phyloP scores from a whole-genome alignment of 2,329 filamentous ascomycete genomes.

The Diaporthe ampelina region DNA sequence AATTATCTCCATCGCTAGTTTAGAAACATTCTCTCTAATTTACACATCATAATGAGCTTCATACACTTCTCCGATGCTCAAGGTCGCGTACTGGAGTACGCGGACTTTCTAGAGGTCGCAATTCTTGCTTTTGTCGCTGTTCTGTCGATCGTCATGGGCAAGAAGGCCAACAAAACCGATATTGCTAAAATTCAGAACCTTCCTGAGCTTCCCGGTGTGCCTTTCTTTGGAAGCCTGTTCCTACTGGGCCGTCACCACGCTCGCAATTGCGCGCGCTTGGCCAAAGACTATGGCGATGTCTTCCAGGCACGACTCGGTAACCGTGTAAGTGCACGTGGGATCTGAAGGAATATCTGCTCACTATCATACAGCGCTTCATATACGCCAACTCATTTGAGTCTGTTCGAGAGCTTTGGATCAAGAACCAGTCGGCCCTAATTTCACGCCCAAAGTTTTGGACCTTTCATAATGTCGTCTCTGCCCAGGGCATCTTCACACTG shows the following conservation, averaged over 20 bases:
- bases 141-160: not conserved
- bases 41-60: not conserved
- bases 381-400: constrained; percentile 9
- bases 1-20: not conserved
- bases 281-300: constrained; percentile 3
- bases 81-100: not conserved
- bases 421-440: constrained; percentile 10
- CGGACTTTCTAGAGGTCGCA: not conserved
- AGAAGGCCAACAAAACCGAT: not conserved
- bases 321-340: not conserved
- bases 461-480: not conserved
- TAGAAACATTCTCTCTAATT: not conserved
- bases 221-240: not conserved
- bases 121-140: not conserved
- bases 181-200: constrained; percentile 11
- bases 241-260: constrained; percentile 1
- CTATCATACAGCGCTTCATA: not conserved
- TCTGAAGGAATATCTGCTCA: not conserved
- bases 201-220: constrained; percentile 1
- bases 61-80: not conserved
- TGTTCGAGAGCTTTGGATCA: constrained; percentile 12
- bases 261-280: constrained; percentile 7
- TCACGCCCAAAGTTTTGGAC: not conserved
- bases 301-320: constrained; percentile 9
- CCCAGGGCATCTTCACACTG: not conserved